phyloP scores from a whole-genome alignment of 2,329 filamentous ascomycete species.

The Nemania abortiva region DNA sequence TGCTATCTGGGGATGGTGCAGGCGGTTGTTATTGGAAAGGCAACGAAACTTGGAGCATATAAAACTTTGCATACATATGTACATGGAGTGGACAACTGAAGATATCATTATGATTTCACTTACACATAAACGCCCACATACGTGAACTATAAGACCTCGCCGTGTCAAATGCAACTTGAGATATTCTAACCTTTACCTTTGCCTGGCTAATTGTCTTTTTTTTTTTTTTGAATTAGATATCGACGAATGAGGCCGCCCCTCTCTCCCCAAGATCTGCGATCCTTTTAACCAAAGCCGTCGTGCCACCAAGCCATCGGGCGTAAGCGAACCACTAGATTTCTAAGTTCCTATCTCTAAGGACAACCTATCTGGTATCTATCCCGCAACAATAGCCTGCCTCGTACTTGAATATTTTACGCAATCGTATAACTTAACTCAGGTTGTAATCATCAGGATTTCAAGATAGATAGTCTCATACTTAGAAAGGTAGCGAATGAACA shows the following conservation, averaged over 20 bases:
- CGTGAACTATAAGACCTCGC: not conserved
- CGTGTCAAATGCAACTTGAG: not conserved
- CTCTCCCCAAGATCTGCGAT: constrained; percentile 24
- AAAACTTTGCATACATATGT: constrained; percentile 28
- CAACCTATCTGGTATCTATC: constrained; percentile 8
- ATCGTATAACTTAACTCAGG: not conserved
- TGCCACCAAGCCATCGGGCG: constrained; percentile 6
- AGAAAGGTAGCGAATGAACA: not conserved
- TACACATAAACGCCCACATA: not conserved
- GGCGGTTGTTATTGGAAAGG: constrained; percentile 23
- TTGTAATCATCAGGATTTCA: not conserved
- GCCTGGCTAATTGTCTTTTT: not conserved
- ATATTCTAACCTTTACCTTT: not conserved
- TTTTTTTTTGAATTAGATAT: not conserved
- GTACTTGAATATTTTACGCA: not conserved
- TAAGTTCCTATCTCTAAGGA: constrained; percentile 26
- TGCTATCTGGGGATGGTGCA: constrained; percentile 8
- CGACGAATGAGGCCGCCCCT: not conserved
- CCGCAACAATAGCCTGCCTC: not conserved
- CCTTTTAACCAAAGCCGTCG: constrained; percentile 20
- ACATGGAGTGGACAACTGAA: constrained; percentile 29
- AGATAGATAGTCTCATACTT: not conserved
- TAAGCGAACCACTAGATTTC: constrained; percentile 36
- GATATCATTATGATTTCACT: constrained; percentile 28
- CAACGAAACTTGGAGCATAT: constrained; percentile 31